phyloP scores from a whole-genome alignment of 1,284 basidiomycete genomes.

The Grifola frondosa region DNA sequence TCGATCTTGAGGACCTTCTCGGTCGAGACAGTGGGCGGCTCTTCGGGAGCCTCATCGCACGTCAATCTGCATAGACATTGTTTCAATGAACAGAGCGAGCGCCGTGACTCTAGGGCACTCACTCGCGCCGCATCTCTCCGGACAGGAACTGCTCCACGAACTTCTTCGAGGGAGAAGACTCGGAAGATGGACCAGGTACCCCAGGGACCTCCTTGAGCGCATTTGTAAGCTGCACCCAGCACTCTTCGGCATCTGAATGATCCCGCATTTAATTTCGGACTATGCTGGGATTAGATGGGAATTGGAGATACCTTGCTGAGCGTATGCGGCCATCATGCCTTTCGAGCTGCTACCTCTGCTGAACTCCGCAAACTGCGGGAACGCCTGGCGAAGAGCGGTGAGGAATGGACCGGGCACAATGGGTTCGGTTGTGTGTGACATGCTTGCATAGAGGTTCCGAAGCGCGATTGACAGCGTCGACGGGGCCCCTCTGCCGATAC shows the following conservation, averaged over 20 bases:
- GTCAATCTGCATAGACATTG: conserved; percentile 51
- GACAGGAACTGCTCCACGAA: conserved; percentile 88
- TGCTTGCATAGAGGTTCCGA: conserved; percentile 70
- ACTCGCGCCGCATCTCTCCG: conserved; percentile 83
- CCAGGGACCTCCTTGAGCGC: conserved; percentile 69
- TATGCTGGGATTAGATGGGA: too few species aligned
- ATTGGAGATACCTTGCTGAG: conserved; percentile 87
- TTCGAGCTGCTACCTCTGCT: conserved; percentile 37
- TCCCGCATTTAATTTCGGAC: too few species aligned
- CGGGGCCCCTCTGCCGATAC: conserved; percentile 18
- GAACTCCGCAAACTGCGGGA: conserved; percentile 91
- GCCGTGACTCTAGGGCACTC: conserved; percentile 34
- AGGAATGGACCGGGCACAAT: conserved; percentile 80
- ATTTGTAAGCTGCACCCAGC: conserved; percentile 84
- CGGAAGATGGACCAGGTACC: conserved; percentile 35
- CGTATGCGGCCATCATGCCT: conserved; percentile 51
- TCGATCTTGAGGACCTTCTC: conserved; percentile 89
- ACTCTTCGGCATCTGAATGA: conserved; percentile 96
- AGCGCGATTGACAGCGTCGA: conserved; percentile 55
- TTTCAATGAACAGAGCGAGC: not conserved
- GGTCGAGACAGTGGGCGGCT: conserved; percentile 59
- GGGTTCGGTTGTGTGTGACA: conserved; percentile 76
- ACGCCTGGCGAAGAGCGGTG: conserved; percentile 68
- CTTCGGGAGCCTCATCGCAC: conserved; percentile 81
- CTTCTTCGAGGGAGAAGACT: conserved; percentile 35